Conservation (phyloP, 257 asterid species). For the Ehretia macrophylla region DNA sequence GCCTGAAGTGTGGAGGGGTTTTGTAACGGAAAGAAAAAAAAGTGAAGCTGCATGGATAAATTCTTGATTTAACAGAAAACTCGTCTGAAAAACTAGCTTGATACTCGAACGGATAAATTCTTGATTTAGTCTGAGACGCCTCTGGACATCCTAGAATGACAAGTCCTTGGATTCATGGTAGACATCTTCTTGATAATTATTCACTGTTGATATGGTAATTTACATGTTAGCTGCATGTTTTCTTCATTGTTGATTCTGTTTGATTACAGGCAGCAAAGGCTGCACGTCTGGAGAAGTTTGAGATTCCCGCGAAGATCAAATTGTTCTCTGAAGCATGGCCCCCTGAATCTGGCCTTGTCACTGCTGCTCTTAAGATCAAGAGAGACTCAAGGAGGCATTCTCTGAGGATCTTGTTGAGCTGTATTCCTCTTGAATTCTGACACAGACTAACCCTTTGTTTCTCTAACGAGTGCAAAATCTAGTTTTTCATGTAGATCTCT, state of each 20-base stretch:
- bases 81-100: no score
- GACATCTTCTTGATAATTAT: background rate
- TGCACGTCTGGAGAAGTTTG: constrained; percentile 43
- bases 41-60: no score
- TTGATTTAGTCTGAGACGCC: no score
- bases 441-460: background rate
- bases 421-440: constrained; percentile 40
- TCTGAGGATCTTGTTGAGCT: constrained; percentile 64
- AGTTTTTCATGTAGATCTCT: no score
- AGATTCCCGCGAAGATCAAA: constrained; percentile 43
- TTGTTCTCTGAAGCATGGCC: constrained; percentile 43
- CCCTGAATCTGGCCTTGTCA: constrained; percentile 48
- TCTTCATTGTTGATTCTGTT: background rate
- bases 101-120: no score
- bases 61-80: no score
- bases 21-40: no score
- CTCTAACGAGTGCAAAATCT: no score
- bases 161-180: background rate
- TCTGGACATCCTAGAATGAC: no score
- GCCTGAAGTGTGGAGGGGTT: no score
- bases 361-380: constrained; percentile 48
- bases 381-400: constrained; percentile 62
- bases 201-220: background rate
- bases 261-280: constrained; percentile 35
- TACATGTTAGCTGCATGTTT: no score